Evolutionary conservation across 2,329 filamentous ascomycete genomes (phyloP), one percentile per base, ranked within the genome.

Genomic region (Aureobasidium melanogenum): DNA sequence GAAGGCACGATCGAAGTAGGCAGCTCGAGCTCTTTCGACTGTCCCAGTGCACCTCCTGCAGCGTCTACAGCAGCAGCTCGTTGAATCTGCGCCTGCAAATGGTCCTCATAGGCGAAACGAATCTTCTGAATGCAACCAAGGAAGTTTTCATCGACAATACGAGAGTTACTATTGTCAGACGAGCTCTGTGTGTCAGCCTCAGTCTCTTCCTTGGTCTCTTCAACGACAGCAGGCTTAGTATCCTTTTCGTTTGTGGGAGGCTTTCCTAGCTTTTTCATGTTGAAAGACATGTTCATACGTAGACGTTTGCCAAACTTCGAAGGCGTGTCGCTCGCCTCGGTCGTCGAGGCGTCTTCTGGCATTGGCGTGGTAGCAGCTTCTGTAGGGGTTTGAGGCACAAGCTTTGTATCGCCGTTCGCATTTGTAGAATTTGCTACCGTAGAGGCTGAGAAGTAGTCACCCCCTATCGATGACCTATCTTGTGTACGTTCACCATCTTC

Each of bases 191-290:
- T 75, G 64, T 89, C 88, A 1, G 83, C 83, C 63, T 85, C 82
- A 9, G 54, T 22, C 17, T 62, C 58, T 38, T 63, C 58, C 71
- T 94, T 95, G 10, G 46, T 93, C 70, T 95, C 90, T 66, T 94
- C 89, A 0, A 85, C 80, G 0, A 85, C 80, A 1, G 83, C 83
- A 0, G 89, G 86, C 28, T 62, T 66, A 63, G 60, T 66, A 63
- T 88, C 84, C 3, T 74, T 75, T 65, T 88, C 83, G 6, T 82
- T 82, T 4, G 86, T 86, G 4, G 82, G 78, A 2, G 86, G 87
- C 17, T 90, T 84, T 14, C 85, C 85, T 15, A 93, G 80, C 74
- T 96, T 96, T 78, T 95, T 97, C 69, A 87, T 88, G 38, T 67
- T 67, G 69, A 93, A 91, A 0, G 87, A 85, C 66, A 69, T 71